A percentile compares a stretch with the other conserved stretches of the same genome.
Conservation (phyloP, 2,329 filamentous ascomycete species). For the Alternaria conjuncta region DNA sequence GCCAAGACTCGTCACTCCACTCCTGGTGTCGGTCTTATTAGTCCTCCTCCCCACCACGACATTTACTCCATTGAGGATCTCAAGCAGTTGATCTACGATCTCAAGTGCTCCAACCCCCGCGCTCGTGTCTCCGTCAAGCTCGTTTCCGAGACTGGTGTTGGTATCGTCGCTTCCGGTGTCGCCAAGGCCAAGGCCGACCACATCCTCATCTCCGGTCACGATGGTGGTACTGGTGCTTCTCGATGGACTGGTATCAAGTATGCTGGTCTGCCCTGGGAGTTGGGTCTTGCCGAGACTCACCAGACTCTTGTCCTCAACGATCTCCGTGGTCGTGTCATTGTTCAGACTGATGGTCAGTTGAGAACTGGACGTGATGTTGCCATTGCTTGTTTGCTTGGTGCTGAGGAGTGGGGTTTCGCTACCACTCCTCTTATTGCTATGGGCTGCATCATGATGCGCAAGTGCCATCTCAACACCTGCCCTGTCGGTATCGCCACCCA, state of each 20-base stretch:
- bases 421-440: conserved; percentile 94
- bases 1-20: conserved; percentile 95
- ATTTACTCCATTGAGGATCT: conserved; percentile 99
- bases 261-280: conserved; percentile 93
- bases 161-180: conserved; percentile 96
- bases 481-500: conserved; percentile 96
- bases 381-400: conserved; percentile 91
- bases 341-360: conserved; percentile 95
- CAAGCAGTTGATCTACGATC: conserved; percentile 96
- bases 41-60: conserved; percentile 94
- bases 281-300: conserved; percentile 95
- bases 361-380: conserved; percentile 92
- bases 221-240: conserved; percentile 95
- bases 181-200: conserved; percentile 97
- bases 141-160: conserved; percentile 95
- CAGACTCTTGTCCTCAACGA: conserved; percentile 96
- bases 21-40: conserved; percentile 93
- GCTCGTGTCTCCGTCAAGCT: conserved; percentile 95
- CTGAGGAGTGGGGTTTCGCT: conserved; percentile 98
- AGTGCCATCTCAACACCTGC: conserved; percentile 70
- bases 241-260: conserved; percentile 99
- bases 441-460: conserved; percentile 95
- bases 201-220: conserved; percentile 94
- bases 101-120: conserved; percentile 94
- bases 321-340: conserved; percentile 90